These are phyloP conservation scores for Otatea glauca DNA, from an alignment of 176 grass and related monocot species.

Conservation along the genomic window DNA sequence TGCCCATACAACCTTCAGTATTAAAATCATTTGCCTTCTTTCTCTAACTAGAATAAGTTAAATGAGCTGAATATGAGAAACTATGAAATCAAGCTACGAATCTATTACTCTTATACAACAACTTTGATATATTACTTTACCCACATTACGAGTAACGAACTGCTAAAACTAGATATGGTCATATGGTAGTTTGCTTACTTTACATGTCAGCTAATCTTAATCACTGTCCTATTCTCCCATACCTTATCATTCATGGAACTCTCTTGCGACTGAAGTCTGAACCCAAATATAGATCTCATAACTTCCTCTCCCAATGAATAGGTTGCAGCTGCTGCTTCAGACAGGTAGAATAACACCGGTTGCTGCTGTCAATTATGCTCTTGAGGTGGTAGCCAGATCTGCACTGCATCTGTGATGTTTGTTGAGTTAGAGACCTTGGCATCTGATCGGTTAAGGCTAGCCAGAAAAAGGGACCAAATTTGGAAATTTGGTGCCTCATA, in stretches of 20 bases:
- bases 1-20: neutral
- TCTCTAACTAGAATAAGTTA: no score
- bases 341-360: neutral
- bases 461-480: neutral
- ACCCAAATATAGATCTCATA: no score
- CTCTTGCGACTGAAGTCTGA: neutral
- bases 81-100: neutral
- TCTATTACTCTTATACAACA: slow-evolving; percentile 1
- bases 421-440: slow-evolving; percentile 3
- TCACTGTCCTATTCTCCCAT: neutral
- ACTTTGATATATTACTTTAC: neutral
- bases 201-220: neutral
- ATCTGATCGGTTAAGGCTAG: neutral
- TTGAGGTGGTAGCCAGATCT: neutral
- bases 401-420: neutral
- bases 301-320: neutral
- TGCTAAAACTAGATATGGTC: slow-evolving; percentile 13
- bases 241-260: slow-evolving; percentile 5
- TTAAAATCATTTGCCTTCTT: neutral
- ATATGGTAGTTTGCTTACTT: slow-evolving; percentile 29
- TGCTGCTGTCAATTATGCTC: neutral
- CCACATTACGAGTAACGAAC: slow-evolving; percentile 1
- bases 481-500: slow-evolving; percentile 2
- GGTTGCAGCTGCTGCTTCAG: neutral
- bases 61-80: neutral